Evolutionary conservation across 1,139 yeast genomes (phyloP).

Genomic region (Geotrichum europaeum): DNA sequence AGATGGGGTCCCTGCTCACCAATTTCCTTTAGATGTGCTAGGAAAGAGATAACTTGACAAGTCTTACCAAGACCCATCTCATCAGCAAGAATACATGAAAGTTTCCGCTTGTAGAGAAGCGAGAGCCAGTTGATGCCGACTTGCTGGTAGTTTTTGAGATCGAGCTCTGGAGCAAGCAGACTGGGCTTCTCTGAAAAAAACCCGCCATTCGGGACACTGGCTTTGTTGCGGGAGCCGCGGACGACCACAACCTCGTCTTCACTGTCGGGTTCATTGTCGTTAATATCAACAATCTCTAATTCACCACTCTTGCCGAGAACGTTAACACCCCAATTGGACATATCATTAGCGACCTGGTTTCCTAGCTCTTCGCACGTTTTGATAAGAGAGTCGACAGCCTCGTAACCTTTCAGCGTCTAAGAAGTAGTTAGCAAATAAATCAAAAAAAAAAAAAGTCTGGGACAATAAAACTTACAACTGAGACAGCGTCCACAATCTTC

Average conservation of each 20-base stretch:
- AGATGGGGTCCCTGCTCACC: slow-evolving; percentile 61
- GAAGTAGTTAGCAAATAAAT: neutral
- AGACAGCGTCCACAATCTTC: slow-evolving; percentile 65
- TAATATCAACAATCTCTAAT: slow-evolving; percentile 33
- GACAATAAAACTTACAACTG: slow-evolving; percentile 27
- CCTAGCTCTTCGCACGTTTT: slow-evolving; percentile 80
- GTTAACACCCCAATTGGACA: slow-evolving; percentile 80
- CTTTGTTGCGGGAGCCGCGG: slow-evolving; percentile 6
- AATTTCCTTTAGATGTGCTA: slow-evolving; percentile 72
- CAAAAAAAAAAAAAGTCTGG: slow-evolving; percentile 7
- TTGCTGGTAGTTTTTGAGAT: slow-evolving; percentile 82
- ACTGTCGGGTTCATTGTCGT: slow-evolving; percentile 25
- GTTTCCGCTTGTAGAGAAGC: slow-evolving; percentile 63
- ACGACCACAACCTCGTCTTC: slow-evolving; percentile 13
- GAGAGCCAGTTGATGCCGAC: slow-evolving; percentile 94
- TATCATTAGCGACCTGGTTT: slow-evolving; percentile 59
- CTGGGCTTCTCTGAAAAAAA: slow-evolving; percentile 71
- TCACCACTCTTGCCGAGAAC: slow-evolving; percentile 49
- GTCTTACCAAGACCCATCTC: slow-evolving; percentile 98
- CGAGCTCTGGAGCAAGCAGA: slow-evolving; percentile 55
- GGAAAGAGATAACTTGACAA: slow-evolving; percentile 89
- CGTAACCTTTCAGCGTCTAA: slow-evolving; percentile 70
- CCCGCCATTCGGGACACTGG: slow-evolving; percentile 30
- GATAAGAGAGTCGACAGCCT: slow-evolving; percentile 87
- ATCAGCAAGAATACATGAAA: slow-evolving; percentile 93